Evolutionary conservation across 495 filamentous ascomycete species (phyloP).

Genomic region (Penicillium paxilli): DNA sequence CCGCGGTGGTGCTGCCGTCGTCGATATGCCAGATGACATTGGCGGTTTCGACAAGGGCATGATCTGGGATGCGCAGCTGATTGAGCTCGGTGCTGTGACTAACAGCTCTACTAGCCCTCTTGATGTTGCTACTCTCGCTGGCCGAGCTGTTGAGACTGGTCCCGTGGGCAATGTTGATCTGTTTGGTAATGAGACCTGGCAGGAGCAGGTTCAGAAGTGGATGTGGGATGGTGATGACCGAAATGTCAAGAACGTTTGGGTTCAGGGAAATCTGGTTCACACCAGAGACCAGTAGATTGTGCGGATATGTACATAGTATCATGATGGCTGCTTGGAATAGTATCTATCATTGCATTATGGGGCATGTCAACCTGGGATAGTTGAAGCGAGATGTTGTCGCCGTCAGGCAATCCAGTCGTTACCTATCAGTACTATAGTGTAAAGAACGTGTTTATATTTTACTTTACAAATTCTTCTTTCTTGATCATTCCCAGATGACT

Average conservation of each 20-base stretch:
- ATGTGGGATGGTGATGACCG: constrained; percentile 86
- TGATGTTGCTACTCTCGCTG: constrained; percentile 3
- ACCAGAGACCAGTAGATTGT: constrained; percentile 17
- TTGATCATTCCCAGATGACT: too few relatives aligned
- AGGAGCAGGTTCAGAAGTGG: constrained; percentile 86
- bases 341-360: too few relatives aligned
- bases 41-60: constrained; percentile 82
- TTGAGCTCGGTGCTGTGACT: constrained; percentile 54
- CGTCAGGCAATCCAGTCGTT: constrained; percentile 2
- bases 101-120: constrained; percentile 6
- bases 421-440: too few relatives aligned
- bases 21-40: constrained; percentile 66
- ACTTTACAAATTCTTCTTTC: background rate
- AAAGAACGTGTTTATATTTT: background rate
- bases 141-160: constrained; percentile 12
- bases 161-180: constrained; percentile 58
- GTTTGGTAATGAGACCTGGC: constrained; percentile 82
- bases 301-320: background rate
- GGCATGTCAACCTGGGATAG: too few relatives aligned
- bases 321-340: too few relatives aligned
- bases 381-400: background rate
- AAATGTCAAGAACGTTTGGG: constrained; percentile 81
- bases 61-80: constrained; percentile 85
- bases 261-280: constrained; percentile 67
- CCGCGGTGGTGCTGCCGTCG: constrained; percentile 72